Evolutionary conservation across 306 rosid genomes (phyloP).

Genomic region (Vachellia collinsii): DNA sequence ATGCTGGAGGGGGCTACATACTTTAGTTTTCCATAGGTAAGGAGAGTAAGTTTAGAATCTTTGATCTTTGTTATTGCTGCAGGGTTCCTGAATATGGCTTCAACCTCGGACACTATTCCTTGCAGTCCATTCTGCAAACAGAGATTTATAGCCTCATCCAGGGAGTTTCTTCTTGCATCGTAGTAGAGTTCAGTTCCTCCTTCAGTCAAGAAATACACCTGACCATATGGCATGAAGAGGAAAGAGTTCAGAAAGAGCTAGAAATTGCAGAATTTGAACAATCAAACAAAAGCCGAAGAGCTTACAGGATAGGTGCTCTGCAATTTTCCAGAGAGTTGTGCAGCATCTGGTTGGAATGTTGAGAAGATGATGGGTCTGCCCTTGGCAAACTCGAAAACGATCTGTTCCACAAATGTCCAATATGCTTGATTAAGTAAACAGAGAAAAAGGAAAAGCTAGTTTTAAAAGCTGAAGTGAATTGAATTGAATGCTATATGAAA

Average conservation of each 20-base stretch:
- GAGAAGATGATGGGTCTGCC: slow-evolving; percentile 76
- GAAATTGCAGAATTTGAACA: not conserved
- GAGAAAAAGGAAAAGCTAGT: not conserved
- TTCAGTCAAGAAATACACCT: slow-evolving; percentile 92
- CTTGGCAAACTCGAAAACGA: slow-evolving; percentile 56
- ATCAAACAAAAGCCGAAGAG: not conserved
- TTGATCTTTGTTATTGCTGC: slow-evolving; percentile 64
- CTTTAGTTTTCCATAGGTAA: slow-evolving; percentile 85
- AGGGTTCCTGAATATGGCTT: slow-evolving; percentile 77
- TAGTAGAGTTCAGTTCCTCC: slow-evolving; percentile 77
- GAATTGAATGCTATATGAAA: not conserved
- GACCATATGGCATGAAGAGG: slow-evolving; percentile 15
- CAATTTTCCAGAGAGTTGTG: slow-evolving; percentile 51
- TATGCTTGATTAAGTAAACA: not conserved
- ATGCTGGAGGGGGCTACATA: slow-evolving; percentile 46
- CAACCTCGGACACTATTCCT: slow-evolving; percentile 89
- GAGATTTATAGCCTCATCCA: slow-evolving; percentile 90
- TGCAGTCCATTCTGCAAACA: slow-evolving; percentile 80
- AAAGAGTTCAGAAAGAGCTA: not conserved
- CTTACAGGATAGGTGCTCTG: slow-evolving; percentile 75
- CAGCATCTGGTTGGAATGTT: slow-evolving; percentile 83
- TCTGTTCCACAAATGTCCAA: slow-evolving; percentile 45
- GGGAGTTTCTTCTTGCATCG: slow-evolving; percentile 82
- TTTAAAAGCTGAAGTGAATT: not conserved
- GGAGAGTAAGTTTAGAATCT: slow-evolving; percentile 79